phyloP scores from a whole-genome alignment of 208 protist genomes.

The Crithidia mellificae region DNA sequence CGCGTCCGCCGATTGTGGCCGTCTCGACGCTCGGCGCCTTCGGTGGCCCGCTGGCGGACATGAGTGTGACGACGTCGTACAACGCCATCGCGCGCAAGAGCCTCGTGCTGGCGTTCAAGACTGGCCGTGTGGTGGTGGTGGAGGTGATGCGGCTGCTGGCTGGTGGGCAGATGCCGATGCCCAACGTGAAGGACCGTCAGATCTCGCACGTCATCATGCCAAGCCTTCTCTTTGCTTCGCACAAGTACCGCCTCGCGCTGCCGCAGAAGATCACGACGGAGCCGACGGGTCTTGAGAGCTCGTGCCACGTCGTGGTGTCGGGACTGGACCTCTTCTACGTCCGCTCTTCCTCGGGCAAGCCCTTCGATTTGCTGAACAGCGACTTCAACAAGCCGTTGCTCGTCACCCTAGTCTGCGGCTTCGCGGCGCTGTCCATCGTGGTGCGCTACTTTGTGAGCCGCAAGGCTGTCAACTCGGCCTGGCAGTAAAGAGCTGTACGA shows the following conservation, averaged over 20 bases:
- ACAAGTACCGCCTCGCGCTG: conserved; percentile 70
- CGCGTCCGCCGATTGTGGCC: conserved; percentile 67
- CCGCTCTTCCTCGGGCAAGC: conserved; percentile 82
- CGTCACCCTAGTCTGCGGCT: conserved; percentile 59
- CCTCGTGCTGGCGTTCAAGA: conserved; percentile 77
- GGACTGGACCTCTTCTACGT: conserved; percentile 92
- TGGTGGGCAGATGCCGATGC: conserved; percentile 66
- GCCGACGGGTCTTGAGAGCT: conserved; percentile 87
- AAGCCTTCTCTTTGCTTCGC: conserved; percentile 54
- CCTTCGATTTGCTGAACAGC: conserved; percentile 91
- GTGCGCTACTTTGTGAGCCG: conserved; percentile 74
- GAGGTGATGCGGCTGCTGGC: conserved; percentile 67
- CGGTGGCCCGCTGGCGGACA: conserved; percentile 58
- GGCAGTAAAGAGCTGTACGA: conserved; percentile 48
- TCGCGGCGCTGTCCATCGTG: conserved; percentile 64
- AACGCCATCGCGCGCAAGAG: conserved; percentile 80
- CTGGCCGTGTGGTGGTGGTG: conserved; percentile 72
- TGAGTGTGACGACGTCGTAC: conserved; percentile 83
- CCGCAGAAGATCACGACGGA: conserved; percentile 59
- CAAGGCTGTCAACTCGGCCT: conserved; percentile 65
- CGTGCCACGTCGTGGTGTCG: conserved; percentile 78
- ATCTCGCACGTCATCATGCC: conserved; percentile 75
- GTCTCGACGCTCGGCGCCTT: conserved; percentile 67
- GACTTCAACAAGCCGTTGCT: conserved; percentile 91
- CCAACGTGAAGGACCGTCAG: conserved; percentile 40